These are phyloP conservation scores for Pichia insulana DNA, from an alignment of 805 yeast species.

Conservation along the genomic window DNA sequence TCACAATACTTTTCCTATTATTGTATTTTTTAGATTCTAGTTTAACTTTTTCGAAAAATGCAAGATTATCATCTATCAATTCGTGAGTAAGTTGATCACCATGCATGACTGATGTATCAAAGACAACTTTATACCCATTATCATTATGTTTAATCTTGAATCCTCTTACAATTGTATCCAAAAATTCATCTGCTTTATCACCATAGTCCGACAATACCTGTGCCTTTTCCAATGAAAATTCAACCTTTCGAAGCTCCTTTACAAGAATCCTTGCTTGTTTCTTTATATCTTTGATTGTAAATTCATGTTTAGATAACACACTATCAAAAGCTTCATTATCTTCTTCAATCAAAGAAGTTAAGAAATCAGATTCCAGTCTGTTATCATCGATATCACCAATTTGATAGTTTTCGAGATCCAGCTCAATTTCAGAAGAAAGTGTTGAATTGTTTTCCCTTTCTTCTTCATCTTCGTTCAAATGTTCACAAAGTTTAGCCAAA, in stretches of 20 bases:
- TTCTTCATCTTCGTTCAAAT: constrained; percentile 9
- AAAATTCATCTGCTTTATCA: constrained; percentile 17
- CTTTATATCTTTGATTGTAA: constrained; percentile 18
- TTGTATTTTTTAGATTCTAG: background rate
- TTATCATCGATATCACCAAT: constrained; percentile 40
- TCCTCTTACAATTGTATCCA: constrained; percentile 9
- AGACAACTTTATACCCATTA: background rate
- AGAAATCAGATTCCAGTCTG: constrained; percentile 53
- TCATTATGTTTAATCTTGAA: background rate
- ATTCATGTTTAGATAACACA: constrained; percentile 15
- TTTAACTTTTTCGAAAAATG: background rate
- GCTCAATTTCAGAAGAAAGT: constrained; percentile 13
- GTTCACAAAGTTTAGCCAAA: constrained; percentile 30
- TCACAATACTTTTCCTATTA: background rate
- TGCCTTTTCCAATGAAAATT: constrained; percentile 13
- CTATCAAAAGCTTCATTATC: constrained; percentile 22
- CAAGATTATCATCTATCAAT: background rate
- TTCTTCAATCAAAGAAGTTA: constrained; percentile 33
- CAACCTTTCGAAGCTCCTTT: constrained; percentile 16
- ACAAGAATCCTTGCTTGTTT: constrained; percentile 21
- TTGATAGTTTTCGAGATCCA: constrained; percentile 18
- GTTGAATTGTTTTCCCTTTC: constrained; percentile 2
- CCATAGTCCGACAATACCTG: constrained; percentile 20
- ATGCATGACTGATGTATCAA: background rate
- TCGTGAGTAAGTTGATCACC: constrained; percentile 3